Evolutionary conservation across 768 basidiomycete species (phyloP), one percentile per base, ranked within the genome.

Genomic region (Termitomyces heimii): DNA sequence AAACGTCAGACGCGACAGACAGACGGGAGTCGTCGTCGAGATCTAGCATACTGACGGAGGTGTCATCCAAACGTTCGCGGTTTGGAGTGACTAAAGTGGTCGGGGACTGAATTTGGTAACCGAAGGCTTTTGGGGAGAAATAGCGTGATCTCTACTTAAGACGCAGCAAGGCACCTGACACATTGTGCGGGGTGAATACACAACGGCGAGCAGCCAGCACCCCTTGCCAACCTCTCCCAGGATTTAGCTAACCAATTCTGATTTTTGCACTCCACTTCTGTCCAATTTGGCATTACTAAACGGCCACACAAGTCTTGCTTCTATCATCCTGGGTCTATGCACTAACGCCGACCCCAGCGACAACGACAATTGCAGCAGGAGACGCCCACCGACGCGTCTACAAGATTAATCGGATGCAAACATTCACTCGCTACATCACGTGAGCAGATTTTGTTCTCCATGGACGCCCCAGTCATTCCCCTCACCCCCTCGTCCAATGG

Each of bases 401-500:
- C 40, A 32, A 46, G 22, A 16, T 28, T 24, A 42, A 9, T 42
- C 28, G 3, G 26, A n/a, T 32, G 7, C 32, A 26, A 50, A 39
- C 16, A 1, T 5, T 16, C 2, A 0, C 8, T 18, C 12, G 20
- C 22, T 51, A 4, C 34, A 53, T 57, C 50, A 57, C 56, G 55
- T 59, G 45, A 59, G 29, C 49, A 47, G 7, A 37, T 18, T 22
- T 46, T 16, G 18, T 46, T 22, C 48, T 37, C 28, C 61, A 51
- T 51, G 58, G 48, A 60, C 43, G 16, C 60, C 24, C 50, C 63
- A 48, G 55, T 65, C 48, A 53, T 78, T 18, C 58, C 74, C 28
- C 70, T 89, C 28, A 72, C 82, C 9, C 71, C 81, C n/a, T 83
- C 88, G 0, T 76, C 85, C 31, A 78, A 78, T 56, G 89, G 89